Base-by-base conservation (phyloP, 495 filamentous ascomycete genomes). In the Lentithecium fluviatile region DNA sequence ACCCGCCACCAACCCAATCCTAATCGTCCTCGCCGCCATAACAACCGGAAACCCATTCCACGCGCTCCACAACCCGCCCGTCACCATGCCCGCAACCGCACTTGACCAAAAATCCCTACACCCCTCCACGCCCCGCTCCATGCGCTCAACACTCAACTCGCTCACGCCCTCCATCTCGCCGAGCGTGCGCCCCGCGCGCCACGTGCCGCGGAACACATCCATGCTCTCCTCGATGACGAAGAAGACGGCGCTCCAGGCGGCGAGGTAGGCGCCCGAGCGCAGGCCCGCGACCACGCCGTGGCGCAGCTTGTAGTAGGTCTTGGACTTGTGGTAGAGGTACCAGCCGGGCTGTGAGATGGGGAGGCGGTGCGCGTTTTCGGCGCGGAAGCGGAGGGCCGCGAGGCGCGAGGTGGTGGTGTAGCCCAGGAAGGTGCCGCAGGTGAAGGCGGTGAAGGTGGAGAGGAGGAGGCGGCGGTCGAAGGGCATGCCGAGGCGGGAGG, bases 271-370 rank as follows among this genome's bases (percentile, higher is more conserved):
- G 4, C 88, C 93, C 82, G 91, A 86, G 66, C 82, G 86, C 40
- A 88, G 52, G 0, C 90, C 95, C 69, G 91, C 89, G 62, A 81
- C 82, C 12, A 92, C 73, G 0, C 86, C 94, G 2, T 88, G 89
- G 11, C 85, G 79, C 48, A 86, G 81, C 6, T 85, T 75, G 56
- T 88, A 82, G 76, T 97, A 97, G 71, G 96, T 97, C 76, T 97
- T 97, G 67, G 83, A 89, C 74, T 96, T 97, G 75, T 97, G 95
- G 71, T 98, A 98, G 25, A 97, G 83, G 70, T 90, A 98, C 94
- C 94, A 98, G 26, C 90, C 94, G 7, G 82, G 82, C 21, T 86
- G 83, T n/a, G 83, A 82, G 6, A 77, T 84, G 20, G 94, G 94
- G 45, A 95, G 83, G 65, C 91, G 85, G 76, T 98, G 94, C 20